Conservation (phyloP, 1,284 basidiomycete genomes). For the Apiotrichum gracile region DNA sequence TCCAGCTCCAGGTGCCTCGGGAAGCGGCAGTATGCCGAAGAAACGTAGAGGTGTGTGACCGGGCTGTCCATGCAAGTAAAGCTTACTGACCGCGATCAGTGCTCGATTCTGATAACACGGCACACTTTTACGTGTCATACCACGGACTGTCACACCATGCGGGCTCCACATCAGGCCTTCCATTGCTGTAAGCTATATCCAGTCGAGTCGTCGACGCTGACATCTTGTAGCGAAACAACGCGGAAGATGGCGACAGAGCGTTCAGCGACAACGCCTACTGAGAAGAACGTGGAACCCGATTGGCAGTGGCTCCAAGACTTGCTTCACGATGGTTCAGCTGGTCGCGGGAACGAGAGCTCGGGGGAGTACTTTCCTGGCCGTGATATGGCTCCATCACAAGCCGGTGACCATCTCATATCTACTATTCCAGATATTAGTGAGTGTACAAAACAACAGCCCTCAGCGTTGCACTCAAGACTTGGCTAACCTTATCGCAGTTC, state of each 20-base stretch:
- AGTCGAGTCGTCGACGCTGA: not conserved
- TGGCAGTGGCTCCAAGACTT: slow-evolving; percentile 16
- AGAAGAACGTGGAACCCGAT: slow-evolving; percentile 3
- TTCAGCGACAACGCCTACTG: not conserved
- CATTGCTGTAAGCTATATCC: slow-evolving; percentile 10
- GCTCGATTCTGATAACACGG: slow-evolving; percentile 1
- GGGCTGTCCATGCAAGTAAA: no score
- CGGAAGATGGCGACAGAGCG: not conserved
- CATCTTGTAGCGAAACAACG: not conserved
- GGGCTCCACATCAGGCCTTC: slow-evolving; percentile 15
- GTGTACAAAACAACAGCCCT: no score
- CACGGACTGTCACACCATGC: slow-evolving; percentile 13
- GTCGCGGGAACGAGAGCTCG: not conserved
- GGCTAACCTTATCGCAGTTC: no score
- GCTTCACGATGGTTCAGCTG: slow-evolving; percentile 2
- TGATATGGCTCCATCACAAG: not conserved
- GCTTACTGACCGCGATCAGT: not conserved
- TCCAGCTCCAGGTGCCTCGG: not conserved
- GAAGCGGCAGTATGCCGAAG: not conserved
- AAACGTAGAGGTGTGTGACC: not conserved
- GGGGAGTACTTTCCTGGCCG: slow-evolving; percentile 13
- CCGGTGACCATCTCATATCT: slow-evolving; percentile 4
- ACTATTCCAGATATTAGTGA: slow-evolving; percentile 5
- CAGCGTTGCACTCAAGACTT: no score
- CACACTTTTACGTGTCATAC: slow-evolving; percentile 14